Evolutionary conservation across 2,329 filamentous ascomycete species (phyloP), one percentile per base, ranked within the genome.

Genomic region (Trichoderma koningii): DNA sequence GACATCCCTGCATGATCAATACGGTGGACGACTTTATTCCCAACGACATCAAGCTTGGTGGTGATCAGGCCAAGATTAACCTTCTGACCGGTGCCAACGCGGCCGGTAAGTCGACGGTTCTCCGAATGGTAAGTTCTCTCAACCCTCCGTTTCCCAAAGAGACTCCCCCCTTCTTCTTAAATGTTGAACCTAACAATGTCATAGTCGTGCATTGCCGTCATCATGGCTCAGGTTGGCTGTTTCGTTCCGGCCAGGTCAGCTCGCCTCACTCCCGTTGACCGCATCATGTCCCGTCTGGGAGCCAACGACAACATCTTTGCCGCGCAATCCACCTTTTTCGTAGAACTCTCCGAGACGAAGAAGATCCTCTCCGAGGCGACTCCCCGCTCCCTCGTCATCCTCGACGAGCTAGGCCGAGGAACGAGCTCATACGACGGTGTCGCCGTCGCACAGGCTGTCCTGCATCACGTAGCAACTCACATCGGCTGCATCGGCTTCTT

Each of bases 261-360:
- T 1, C 87, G 85, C 3, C 83, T 99, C 51, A 98, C 94, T 0
- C 94, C 95, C 0, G 88, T 96, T 3, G 95, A 99, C 75, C 91
- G 95, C 63, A 98, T 99, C 81, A 99, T 99, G 95, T 98, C 94
- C 10, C 92, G 95, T 52, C 87, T 99, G 0, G 95, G 95, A 10
- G 95, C 95, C 55, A 97, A 98, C 73, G 95, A 99, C 85, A 98
- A 98, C 77, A 99, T 99, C 71, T 98, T 99, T 74, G 95, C 94
- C 1, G 92, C 94, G 0, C 95, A 99, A 76, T 96, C 92, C 15
- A 99, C 95, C 2, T 99, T 99, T 82, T 98, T 99, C 73, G 94
- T 99, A 30, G 95, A 99, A 77, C 82, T 99, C 2, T 93, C 93
- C 0, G 95, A 99, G 76, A 99, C 95, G 0, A 97, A 98, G 81